Base-by-base conservation (phyloP, 192 early-diverging fungal genomes). In the Entomortierella beljakovae region DNA sequence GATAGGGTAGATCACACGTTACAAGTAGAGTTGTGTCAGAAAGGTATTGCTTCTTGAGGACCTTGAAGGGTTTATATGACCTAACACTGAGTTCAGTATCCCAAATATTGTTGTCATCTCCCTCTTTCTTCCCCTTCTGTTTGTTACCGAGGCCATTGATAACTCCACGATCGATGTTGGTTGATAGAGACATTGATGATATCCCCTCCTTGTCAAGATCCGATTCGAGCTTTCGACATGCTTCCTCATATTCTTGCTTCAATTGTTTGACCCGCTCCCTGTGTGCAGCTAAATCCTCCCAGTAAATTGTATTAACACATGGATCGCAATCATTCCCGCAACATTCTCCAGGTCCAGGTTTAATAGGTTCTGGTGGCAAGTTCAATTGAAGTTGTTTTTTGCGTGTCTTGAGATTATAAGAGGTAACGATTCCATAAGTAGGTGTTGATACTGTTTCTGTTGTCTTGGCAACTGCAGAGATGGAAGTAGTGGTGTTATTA, bases 261-360 rank as follows among this genome's bases (percentile, higher is more conserved):
- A 77, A 16, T n/a, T 52, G n/a, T 16, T 53, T 35, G n/a, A 63
- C 66, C 11, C 10, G 33, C 3, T 57, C 54, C 1, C 31, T 51
- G 31, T 77, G 26, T 8, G 42, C 73, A 0, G 22, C 61, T 48
- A 77, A n/a, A 42, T 77, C 73, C 11, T 68, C 37, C 58, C 59
- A 68, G 40, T 77, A 77, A 16, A 77, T 20, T 1, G 73, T 77
- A 33, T 77, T 77, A 20, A 77, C 54, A 34, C 73, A 77, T 8
- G 73, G 73, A n/a, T 63, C 61, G 34, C 73, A 77, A 38, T 77
- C 73, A 33, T 77, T 77, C 40, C 73, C 73, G 22, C 73, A 77
- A 16, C 73, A 77, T 29, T 77, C 73, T 23, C 73, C 73, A 8
- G 73, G 66, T 9, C 48, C 73, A 1, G 73, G 73, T 52, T 77